Percentiles rank a stretch among this genome's conserved stretches.
Conservation (phyloP, 139 green algal species). For the Coccomyxa sp. region DNA sequence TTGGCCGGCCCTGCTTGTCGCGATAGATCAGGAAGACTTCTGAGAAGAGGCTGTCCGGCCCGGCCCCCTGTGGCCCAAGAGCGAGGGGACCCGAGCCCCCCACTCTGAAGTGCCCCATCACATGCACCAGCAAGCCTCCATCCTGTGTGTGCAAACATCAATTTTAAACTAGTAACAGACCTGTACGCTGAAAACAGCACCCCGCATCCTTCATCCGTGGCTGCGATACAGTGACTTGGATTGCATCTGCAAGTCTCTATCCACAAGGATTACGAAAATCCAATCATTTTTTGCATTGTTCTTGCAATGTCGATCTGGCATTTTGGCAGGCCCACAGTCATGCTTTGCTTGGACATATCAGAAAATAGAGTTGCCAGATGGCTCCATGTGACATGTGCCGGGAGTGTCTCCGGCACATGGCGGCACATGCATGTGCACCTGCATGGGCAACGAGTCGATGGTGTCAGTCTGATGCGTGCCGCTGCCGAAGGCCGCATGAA, state of each 20-base stretch:
- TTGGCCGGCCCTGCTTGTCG: no score
- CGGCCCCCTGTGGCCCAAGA: not conserved
- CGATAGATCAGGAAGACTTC: not conserved
- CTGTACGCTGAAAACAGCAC: not conserved
- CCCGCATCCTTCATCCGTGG: not conserved
- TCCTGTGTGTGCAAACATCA: not conserved
- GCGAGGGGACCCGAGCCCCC: not conserved
- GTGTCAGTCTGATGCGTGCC: not conserved
- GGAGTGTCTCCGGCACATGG: no score
- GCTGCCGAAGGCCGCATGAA: constrained; percentile 18
- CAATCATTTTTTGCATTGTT: not conserved
- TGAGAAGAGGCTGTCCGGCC: not conserved
- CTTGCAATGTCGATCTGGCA: not conserved
- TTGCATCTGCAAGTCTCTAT: no score
- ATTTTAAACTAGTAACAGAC: not conserved
- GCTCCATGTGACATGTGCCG: no score
- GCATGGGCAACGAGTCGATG: not conserved
- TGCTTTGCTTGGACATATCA: no score
- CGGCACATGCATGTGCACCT: not conserved
- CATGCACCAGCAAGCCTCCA: constrained; percentile 2
- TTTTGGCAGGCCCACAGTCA: no score
- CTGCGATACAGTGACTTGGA: no score
- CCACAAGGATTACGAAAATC: not conserved
- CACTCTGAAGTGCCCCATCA: constrained; percentile 1
- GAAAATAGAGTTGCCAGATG: no score